phyloP scores from a whole-genome alignment of 2,329 filamentous ascomycete species.

The Fusarium xyrophilum region DNA sequence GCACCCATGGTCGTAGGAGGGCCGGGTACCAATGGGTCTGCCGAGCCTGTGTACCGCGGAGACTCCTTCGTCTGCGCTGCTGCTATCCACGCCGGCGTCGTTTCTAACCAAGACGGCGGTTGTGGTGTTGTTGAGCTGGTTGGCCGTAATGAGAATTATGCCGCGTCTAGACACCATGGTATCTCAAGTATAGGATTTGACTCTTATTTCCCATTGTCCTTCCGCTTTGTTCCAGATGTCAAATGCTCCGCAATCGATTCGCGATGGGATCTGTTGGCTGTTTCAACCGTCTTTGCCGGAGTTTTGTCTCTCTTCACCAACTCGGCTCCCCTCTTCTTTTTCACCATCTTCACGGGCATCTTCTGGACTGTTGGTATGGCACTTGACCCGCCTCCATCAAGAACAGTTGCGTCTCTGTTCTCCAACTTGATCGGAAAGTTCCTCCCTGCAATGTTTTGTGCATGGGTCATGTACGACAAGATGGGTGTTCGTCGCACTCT shows the following conservation, averaged over 20 bases:
- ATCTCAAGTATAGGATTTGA: conserved; percentile 81
- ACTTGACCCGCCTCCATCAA: conserved; percentile 79
- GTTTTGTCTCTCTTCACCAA: conserved; percentile 82
- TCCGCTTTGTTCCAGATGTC: conserved; percentile 72
- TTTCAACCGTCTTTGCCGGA: conserved; percentile 81
- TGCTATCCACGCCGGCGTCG: conserved; percentile 82
- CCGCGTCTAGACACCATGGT: conserved; percentile 70
- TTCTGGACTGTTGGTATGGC: conserved; percentile 92
- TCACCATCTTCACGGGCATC: conserved; percentile 78
- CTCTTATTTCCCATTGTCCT: conserved; percentile 88
- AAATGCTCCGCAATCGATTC: conserved; percentile 76
- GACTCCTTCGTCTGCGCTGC: conserved; percentile 88
- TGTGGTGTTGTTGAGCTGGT: conserved; percentile 81
- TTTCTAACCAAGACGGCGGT: conserved; percentile 74
- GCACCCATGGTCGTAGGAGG: conserved; percentile 73
- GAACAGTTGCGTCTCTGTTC: conserved; percentile 72
- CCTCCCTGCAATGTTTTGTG: conserved; percentile 85
- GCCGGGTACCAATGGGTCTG: conserved; percentile 53
- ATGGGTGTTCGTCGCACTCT: conserved; percentile 79
- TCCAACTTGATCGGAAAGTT: conserved; percentile 82
- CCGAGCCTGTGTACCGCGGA: conserved; percentile 74
- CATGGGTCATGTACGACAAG: conserved; percentile 85
- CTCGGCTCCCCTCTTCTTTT: conserved; percentile 83
- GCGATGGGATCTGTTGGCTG: conserved; percentile 81
- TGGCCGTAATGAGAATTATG: conserved; percentile 70